Percentiles rank a stretch among this genome's conserved stretches.
Evolutionary conservation across 2,329 filamentous ascomycete species (phyloP).

Genomic region (Botrytis pseudocinerea): DNA sequence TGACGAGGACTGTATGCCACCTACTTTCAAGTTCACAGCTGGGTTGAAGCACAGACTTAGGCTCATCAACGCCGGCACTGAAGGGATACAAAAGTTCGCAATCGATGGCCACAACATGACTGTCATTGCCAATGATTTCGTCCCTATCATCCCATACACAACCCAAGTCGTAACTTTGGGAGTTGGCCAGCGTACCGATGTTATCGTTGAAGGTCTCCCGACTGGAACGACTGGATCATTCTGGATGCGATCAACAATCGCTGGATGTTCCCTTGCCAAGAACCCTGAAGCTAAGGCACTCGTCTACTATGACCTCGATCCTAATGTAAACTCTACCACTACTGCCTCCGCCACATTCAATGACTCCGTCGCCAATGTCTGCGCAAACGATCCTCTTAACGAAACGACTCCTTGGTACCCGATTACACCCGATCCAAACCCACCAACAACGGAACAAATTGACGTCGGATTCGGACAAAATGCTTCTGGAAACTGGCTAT

Average conservation of each 20-base stretch:
- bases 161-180: constrained; percentile 47
- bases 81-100: constrained; percentile 47
- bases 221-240: constrained; percentile 44
- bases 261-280: constrained; percentile 47
- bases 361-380: constrained; percentile 24
- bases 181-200: constrained; percentile 45
- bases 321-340: constrained; percentile 24
- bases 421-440: constrained; percentile 29
- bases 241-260: constrained; percentile 56
- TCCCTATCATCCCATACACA: constrained; percentile 61
- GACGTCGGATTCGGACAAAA: constrained; percentile 50
- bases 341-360: constrained; percentile 29
- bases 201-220: constrained; percentile 48
- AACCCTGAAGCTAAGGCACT: constrained; percentile 57
- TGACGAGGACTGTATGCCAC: constrained; percentile 26
- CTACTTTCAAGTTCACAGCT: constrained; percentile 42
- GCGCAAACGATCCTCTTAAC: constrained; percentile 31
- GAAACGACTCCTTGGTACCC: constrained; percentile 32
- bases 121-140: constrained; percentile 63
- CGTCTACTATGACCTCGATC: constrained; percentile 59
- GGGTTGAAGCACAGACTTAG: constrained; percentile 49
- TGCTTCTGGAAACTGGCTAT: constrained; percentile 49
- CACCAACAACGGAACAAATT: constrained; percentile 30
- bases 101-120: constrained; percentile 56
- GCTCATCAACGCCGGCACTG: constrained; percentile 50